Evolutionary conservation across 257 asterid genomes (phyloP), one percentile per base, ranked within the genome.

Genomic region (Forsythia viridissima): DNA sequence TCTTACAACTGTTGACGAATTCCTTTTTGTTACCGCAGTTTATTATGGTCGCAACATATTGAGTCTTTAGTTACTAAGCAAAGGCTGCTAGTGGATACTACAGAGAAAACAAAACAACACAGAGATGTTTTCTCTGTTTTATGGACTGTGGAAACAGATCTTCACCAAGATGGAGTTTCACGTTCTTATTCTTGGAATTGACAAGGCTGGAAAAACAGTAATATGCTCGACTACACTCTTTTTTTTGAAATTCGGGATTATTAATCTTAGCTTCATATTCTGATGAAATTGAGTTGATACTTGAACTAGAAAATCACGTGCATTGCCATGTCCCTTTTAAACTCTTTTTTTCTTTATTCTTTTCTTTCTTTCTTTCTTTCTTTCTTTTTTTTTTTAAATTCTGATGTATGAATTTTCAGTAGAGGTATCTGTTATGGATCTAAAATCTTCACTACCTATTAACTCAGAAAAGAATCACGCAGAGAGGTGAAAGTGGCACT

Each of bases 171-270:
- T 88, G 65, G 97, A 93, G 89, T 89, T 92, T 79, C 98, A 89
- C 85, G 91, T 93, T 88, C 98, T 94, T 83, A 94, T 92, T 85
- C 96, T 94, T n/a, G 98, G 98, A 71, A 94, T 92, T 21, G 98
- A 92, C 87, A 92, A 94, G 86, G 92, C 97, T 71, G 98, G 98
- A 37, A 94, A 94, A 89, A 94, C 98, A 63, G 98, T 94, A 91
- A 80, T 84, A 67, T 80, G 36, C 82, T 83, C 40, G 63, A 72
- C 59, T 83, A 67, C 67, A 46, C 40, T 20, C 73, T 30, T 68
- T 68, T 71, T 66, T 20, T 51, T 44, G 11, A 37, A 21, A 75
- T 38, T 52, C 44, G 44, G 44, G 44, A 8, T 13, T 73, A 36
- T 34, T 75, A 15, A 6, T 72, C 41, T 13, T 13, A 5, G 57